Percentiles rank a stretch among this genome's conserved stretches.
phyloP scores from a whole-genome alignment of 495 filamentous ascomycete genomes.

The Lophiostoma macrostomum region DNA sequence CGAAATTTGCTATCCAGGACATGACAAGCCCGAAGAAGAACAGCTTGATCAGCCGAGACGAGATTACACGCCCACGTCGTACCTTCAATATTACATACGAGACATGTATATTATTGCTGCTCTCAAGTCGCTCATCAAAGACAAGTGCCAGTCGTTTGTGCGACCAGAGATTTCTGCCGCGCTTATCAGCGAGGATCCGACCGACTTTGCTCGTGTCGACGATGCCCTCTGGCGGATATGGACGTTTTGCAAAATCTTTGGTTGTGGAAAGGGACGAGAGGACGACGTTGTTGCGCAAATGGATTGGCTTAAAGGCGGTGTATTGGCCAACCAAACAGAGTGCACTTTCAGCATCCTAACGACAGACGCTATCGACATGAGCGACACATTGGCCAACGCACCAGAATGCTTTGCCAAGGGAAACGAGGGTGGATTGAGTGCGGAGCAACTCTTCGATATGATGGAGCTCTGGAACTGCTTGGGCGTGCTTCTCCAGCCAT shows the following conservation, averaged over 20 bases:
- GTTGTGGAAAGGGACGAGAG: constrained; percentile 56
- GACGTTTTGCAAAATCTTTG: constrained; percentile 69
- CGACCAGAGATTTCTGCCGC: constrained; percentile 57
- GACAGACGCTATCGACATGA: constrained; percentile 51
- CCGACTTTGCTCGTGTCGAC: constrained; percentile 55
- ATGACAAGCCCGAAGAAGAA: constrained; percentile 47
- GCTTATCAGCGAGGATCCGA: constrained; percentile 51
- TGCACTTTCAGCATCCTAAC: constrained; percentile 39
- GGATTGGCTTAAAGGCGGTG: constrained; percentile 63
- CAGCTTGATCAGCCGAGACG: constrained; percentile 48
- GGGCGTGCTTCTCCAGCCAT: constrained; percentile 54
- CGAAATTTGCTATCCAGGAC: constrained; percentile 59
- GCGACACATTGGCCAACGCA: constrained; percentile 55
- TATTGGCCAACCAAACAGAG: constrained; percentile 47
- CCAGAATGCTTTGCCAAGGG: constrained; percentile 58
- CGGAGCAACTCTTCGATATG: constrained; percentile 61
- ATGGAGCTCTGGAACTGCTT: constrained; percentile 66
- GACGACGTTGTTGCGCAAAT: constrained; percentile 62
- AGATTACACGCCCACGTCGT: constrained; percentile 55
- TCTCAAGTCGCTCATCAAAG: constrained; percentile 59
- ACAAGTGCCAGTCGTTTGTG: constrained; percentile 57
- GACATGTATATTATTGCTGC: constrained; percentile 59
- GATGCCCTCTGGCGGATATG: constrained; percentile 67
- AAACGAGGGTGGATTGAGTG: constrained; percentile 54
- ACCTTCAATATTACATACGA: constrained; percentile 54